A percentile compares a stretch with the other conserved stretches of the same genome.
Evolutionary conservation across 1,284 basidiomycete species (phyloP).

Genomic region (Leucoagaricus sp.): DNA sequence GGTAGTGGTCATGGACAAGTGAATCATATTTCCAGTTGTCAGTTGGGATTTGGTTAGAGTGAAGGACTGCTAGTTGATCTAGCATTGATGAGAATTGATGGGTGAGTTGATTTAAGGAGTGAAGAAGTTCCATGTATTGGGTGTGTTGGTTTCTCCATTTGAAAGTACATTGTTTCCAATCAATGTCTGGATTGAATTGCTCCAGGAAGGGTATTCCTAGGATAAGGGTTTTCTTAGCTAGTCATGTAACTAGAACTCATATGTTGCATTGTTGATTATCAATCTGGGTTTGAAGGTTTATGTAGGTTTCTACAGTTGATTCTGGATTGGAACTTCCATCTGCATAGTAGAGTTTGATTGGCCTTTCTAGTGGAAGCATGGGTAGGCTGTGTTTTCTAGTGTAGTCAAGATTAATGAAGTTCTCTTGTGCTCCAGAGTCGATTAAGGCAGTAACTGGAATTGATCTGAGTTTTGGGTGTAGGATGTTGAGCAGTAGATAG

Average conservation of each 20-base stretch:
- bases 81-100: no score
- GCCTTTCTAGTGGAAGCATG: no score
- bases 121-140: no score
- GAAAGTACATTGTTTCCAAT: neutral
- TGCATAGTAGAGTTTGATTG: no score
- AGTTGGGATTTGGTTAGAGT: no score
- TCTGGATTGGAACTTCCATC: neutral
- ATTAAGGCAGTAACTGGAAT: neutral
- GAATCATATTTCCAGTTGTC: no score
- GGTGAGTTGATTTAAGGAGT: no score
- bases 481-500: neutral
- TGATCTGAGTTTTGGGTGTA: no score
- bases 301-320: neutral
- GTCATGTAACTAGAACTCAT: neutral
- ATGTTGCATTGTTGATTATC: neutral
- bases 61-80: no score
- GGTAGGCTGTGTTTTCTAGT: neutral
- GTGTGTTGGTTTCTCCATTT: no score
- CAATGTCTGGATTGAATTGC: neutral
- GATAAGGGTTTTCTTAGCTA: no score
- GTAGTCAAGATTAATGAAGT: neutral
- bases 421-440: neutral
- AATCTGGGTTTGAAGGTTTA: neutral
- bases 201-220: neutral
- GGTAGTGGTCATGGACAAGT: no score